A percentile compares a stretch with the other conserved stretches of the same genome.
Evolutionary conservation across 768 basidiomycete species (phyloP).

Genomic region (Suillus ampliporus): DNA sequence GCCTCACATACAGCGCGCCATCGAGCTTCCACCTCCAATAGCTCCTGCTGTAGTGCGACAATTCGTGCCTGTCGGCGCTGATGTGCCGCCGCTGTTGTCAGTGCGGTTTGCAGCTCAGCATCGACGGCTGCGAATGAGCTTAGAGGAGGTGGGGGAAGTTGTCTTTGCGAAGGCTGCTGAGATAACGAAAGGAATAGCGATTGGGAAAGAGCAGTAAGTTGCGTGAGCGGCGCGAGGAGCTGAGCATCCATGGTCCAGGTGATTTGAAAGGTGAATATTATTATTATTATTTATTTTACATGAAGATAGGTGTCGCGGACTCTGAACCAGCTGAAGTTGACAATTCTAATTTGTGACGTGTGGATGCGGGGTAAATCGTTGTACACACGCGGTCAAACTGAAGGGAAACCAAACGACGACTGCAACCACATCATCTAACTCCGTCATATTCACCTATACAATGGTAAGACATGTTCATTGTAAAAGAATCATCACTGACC

Average conservation of each 20-base stretch:
- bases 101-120: slow-evolving; percentile 71
- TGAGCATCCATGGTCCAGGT: slow-evolving; percentile 57
- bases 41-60: slow-evolving; percentile 72
- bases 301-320: not conserved
- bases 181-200: slow-evolving; percentile 73
- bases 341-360: no score
- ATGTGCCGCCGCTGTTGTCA: slow-evolving; percentile 70
- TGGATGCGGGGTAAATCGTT: not conserved
- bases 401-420: not conserved
- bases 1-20: slow-evolving; percentile 74
- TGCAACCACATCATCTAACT: not conserved
- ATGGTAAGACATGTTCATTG: not conserved
- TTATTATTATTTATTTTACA: not conserved
- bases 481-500: not conserved
- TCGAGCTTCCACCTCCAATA: slow-evolving; percentile 65
- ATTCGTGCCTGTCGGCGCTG: slow-evolving; percentile 79
- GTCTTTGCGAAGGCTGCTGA: slow-evolving; percentile 52
- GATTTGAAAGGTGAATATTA: not conserved
- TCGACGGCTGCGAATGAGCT: slow-evolving; percentile 53
- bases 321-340: no score
- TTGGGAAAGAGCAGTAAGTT: slow-evolving; percentile 70
- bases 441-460: no score
- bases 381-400: not conserved
- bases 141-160: slow-evolving; percentile 63
- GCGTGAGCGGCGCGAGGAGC: slow-evolving; percentile 61